Evolutionary conservation across 352 stramenopile species (phyloP).

Genomic region (Globisporangium cystogenes): DNA sequence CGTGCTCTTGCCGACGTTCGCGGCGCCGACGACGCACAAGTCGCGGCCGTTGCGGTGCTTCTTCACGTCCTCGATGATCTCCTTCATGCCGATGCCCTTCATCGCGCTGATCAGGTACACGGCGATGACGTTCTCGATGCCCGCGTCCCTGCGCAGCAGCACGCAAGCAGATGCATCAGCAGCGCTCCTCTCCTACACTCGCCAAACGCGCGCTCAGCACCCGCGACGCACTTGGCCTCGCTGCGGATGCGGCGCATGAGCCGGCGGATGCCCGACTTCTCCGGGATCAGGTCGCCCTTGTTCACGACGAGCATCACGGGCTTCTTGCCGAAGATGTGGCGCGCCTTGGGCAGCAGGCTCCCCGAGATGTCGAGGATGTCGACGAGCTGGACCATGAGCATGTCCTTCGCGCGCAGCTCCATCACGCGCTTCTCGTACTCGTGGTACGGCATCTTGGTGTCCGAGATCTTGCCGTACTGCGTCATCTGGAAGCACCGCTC

Average conservation of each 20-base stretch:
- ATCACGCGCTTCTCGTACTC: constrained; percentile 88
- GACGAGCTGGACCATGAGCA: constrained; percentile 90
- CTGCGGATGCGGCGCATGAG: constrained; percentile 78
- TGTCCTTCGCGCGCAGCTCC: constrained; percentile 77
- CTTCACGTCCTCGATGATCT: constrained; percentile 78
- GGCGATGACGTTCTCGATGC: constrained; percentile 75
- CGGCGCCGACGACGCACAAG: constrained; percentile 88
- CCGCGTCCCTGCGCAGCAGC: constrained; percentile 25
- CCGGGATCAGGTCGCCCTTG: constrained; percentile 87
- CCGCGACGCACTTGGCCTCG: constrained; percentile 56
- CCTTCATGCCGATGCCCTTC: constrained; percentile 83
- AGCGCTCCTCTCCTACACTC: too few species aligned
- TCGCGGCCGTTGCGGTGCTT: constrained; percentile 76
- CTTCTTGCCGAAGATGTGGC: constrained; percentile 87
- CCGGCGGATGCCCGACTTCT: constrained; percentile 74
- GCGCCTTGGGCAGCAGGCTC: constrained; percentile 80
- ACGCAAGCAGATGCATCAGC: too few species aligned
- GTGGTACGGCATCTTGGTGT: constrained; percentile 74
- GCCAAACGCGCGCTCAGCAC: neutral
- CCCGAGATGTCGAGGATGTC: constrained; percentile 91
- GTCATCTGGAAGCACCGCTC: constrained; percentile 87
- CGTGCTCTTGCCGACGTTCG: constrained; percentile 91
- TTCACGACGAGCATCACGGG: constrained; percentile 89
- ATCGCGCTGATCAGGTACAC: constrained; percentile 82
- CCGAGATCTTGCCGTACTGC: constrained; percentile 83